phyloP scores from a whole-genome alignment of 1,139 yeast species.

The Dujonia santamariae region DNA sequence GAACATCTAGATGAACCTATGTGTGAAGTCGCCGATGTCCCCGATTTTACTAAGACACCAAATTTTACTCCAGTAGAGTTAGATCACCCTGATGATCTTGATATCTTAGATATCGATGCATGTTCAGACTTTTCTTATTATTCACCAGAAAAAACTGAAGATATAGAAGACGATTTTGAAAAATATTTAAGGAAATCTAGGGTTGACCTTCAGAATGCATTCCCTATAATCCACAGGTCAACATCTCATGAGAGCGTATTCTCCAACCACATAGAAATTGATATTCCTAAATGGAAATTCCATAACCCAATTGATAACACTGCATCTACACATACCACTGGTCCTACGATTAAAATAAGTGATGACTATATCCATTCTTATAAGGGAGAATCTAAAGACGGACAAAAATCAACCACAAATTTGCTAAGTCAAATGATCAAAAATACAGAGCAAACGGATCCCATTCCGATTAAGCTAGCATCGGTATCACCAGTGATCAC shows the following conservation, averaged over 20 bases:
- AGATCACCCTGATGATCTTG: slow-evolving; percentile 3
- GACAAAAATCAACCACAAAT: slow-evolving; percentile 10
- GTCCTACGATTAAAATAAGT: slow-evolving; percentile 27
- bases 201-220: slow-evolving; percentile 27
- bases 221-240: slow-evolving; percentile 29
- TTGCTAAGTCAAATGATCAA: slow-evolving; percentile 19
- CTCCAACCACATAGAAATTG: slow-evolving; percentile 8
- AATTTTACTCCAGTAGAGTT: slow-evolving; percentile 1
- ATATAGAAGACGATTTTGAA: slow-evolving; percentile 17
- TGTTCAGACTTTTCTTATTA: slow-evolving; percentile 26
- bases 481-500: too few relatives aligned
- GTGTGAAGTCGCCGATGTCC: too few relatives aligned
- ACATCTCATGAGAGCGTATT: slow-evolving; percentile 24
- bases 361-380: slow-evolving; percentile 6
- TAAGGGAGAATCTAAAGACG: neutral
- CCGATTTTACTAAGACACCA: slow-evolving; percentile 3
- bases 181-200: slow-evolving; percentile 34
- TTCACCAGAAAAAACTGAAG: slow-evolving; percentile 18
- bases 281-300: slow-evolving; percentile 17
- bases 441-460: slow-evolving; percentile 5
- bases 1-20: too few relatives aligned
- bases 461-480: too few relatives aligned
- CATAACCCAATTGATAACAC: slow-evolving; percentile 38
- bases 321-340: slow-evolving; percentile 16
- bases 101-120: slow-evolving; percentile 16